Evolutionary conservation across 768 basidiomycete genomes (phyloP).

Genomic region (Tephrocybe rancida): DNA sequence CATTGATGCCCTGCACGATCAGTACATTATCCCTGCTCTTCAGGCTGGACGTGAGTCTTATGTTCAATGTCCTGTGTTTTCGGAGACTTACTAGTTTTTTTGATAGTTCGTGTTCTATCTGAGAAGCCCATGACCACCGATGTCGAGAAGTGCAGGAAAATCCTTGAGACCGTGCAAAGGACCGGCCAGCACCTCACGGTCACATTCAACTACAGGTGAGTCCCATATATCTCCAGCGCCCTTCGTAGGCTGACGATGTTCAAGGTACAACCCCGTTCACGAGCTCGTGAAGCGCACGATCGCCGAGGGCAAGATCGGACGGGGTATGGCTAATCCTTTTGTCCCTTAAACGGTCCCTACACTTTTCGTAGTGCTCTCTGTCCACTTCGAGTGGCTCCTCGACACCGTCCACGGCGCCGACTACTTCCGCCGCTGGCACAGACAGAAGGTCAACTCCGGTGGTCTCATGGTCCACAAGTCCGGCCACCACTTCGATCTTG

Average conservation of each 20-base stretch:
- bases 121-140: conserved; percentile 60
- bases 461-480: conserved; percentile 49
- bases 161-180: conserved; percentile 45
- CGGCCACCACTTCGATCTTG: conserved; percentile 52
- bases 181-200: conserved; percentile 43
- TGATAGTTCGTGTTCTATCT: conserved; percentile 46
- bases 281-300: conserved; percentile 50
- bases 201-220: conserved; percentile 44
- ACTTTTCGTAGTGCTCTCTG: conserved; percentile 37
- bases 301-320: conserved; percentile 47
- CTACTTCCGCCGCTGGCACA: conserved; percentile 55
- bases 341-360: not conserved
- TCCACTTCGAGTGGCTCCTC: conserved; percentile 56
- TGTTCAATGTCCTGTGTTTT: not conserved
- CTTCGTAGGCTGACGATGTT: not conserved
- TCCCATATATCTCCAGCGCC: not conserved
- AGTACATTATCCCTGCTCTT: conserved; percentile 46
- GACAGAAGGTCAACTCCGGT: conserved; percentile 44
- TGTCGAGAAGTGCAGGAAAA: conserved; percentile 45
- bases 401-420: conserved; percentile 56
- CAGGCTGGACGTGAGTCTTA: conserved; percentile 38
- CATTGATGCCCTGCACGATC: conserved; percentile 48
- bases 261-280: conserved; percentile 49
- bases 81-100: not conserved
- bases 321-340: conserved; percentile 21